Evolutionary conservation across 2,329 filamentous ascomycete species (phyloP).

Genomic region (Leptographium wingfieldii): DNA sequence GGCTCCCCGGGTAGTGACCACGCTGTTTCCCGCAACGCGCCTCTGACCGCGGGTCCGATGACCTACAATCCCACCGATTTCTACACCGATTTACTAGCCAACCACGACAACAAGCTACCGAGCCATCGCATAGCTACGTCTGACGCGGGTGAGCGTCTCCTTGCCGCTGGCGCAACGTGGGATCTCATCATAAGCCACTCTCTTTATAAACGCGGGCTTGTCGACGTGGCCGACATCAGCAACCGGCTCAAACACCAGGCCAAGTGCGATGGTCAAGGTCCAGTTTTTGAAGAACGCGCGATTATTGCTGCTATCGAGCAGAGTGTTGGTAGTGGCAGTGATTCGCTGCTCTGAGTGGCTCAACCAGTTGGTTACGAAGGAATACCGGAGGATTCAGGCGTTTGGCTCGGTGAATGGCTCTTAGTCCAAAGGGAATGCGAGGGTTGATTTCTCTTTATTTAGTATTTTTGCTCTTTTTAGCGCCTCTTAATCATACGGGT

Average conservation of each 20-base stretch:
- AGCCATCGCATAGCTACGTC: conserved; percentile 58
- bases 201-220: conserved; percentile 60
- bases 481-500: not conserved
- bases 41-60: conserved; percentile 53
- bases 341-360: conserved; percentile 48
- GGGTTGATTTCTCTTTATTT: not conserved
- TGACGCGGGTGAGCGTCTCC: conserved; percentile 52
- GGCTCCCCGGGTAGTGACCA: conserved; percentile 29
- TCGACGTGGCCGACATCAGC: conserved; percentile 73
- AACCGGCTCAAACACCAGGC: conserved; percentile 63
- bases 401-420: not conserved
- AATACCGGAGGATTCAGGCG: not conserved
- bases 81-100: conserved; percentile 48
- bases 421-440: not conserved
- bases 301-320: conserved; percentile 65
- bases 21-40: conserved; percentile 28
- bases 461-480: not conserved
- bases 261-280: conserved; percentile 75
- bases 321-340: conserved; percentile 63
- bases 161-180: conserved; percentile 74
- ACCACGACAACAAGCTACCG: conserved; percentile 49
- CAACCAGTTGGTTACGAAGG: not conserved
- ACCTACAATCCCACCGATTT: conserved; percentile 62
- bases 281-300: conserved; percentile 70
- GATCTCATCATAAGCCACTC: conserved; percentile 76